These are phyloP conservation scores for Populus pruinosa DNA, from an alignment of 345 rosid genomes.

Conservation along the genomic window DNA sequence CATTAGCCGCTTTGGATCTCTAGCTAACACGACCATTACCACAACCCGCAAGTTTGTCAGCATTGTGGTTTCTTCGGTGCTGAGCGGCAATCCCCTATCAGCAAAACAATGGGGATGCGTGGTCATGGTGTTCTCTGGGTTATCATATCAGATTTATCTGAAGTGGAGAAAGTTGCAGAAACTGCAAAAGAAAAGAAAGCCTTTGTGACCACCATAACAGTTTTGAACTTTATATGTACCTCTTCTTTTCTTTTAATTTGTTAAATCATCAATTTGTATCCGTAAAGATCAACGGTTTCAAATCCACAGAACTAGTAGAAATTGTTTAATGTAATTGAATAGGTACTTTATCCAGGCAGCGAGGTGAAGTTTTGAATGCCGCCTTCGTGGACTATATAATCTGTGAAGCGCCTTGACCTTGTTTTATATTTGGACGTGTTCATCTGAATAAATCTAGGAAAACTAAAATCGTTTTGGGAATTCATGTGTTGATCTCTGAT, in stretches of 20 bases:
- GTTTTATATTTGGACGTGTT: background rate
- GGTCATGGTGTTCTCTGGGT: conserved; percentile 85
- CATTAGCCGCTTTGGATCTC: conserved; percentile 86
- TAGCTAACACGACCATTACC: conserved; percentile 90
- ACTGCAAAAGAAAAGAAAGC: conserved; percentile 71
- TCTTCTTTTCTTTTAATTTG: background rate
- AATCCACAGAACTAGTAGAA: background rate
- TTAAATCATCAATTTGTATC: background rate
- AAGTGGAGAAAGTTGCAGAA: conserved; percentile 82
- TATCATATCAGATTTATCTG: conserved; percentile 87
- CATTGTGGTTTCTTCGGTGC: conserved; percentile 78
- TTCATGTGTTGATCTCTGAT: no score
- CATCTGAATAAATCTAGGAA: background rate
- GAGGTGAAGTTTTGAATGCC: no score
- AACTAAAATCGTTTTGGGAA: background rate
- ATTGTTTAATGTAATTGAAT: background rate
- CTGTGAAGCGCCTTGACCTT: background rate
- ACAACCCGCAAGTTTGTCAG: conserved; percentile 92
- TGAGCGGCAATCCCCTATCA: conserved; percentile 88
- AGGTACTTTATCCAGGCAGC: background rate
- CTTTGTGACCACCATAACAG: conserved; percentile 32
- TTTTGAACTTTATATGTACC: background rate
- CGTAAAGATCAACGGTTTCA: background rate
- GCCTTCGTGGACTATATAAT: background rate
- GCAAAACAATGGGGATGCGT: conserved; percentile 90